These are phyloP conservation scores for Pleurotus tuber-regium DNA, from an alignment of 768 basidiomycete genomes.

Conservation along the genomic window DNA sequence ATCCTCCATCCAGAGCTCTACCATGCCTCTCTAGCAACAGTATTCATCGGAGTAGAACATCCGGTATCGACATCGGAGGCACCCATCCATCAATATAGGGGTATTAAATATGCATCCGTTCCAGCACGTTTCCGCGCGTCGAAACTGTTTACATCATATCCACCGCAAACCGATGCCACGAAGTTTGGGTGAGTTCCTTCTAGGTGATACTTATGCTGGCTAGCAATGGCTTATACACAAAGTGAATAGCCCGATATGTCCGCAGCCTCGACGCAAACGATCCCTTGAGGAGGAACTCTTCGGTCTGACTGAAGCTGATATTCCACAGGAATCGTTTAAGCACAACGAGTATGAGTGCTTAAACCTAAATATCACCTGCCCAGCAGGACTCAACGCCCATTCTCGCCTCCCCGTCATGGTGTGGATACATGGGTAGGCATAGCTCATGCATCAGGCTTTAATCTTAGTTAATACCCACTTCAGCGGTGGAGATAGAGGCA, in stretches of 20 bases:
- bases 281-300: slow-evolving; percentile 61
- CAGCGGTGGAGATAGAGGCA: slow-evolving; percentile 72
- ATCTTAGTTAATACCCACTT: slow-evolving; percentile 7
- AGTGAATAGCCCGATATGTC: slow-evolving; percentile 67
- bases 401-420: slow-evolving; percentile 75
- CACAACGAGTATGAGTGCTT: slow-evolving; percentile 80
- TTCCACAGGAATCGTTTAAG: slow-evolving; percentile 52
- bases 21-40: slow-evolving; percentile 56
- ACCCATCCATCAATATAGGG: slow-evolving; percentile 69
- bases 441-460: slow-evolving; percentile 6
- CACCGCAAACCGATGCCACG: slow-evolving; percentile 58
- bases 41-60: slow-evolving; percentile 67
- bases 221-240: too few species aligned
- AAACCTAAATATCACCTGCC: slow-evolving; percentile 79
- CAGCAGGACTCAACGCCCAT: slow-evolving; percentile 48
- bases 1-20: slow-evolving; percentile 34
- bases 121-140: slow-evolving; percentile 79
- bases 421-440: slow-evolving; percentile 79
- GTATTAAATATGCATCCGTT: slow-evolving; percentile 74
- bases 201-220: too few species aligned
- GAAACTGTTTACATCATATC: slow-evolving; percentile 54
- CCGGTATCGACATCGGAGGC: slow-evolving; percentile 50
- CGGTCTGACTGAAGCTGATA: slow-evolving; percentile 48
- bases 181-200: slow-evolving; percentile 55
- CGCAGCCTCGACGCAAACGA: slow-evolving; percentile 48